Evolutionary conservation across 2,329 filamentous ascomycete species (phyloP), one percentile per base, ranked within the genome.

Genomic region (Clarireedia monteithiana): DNA sequence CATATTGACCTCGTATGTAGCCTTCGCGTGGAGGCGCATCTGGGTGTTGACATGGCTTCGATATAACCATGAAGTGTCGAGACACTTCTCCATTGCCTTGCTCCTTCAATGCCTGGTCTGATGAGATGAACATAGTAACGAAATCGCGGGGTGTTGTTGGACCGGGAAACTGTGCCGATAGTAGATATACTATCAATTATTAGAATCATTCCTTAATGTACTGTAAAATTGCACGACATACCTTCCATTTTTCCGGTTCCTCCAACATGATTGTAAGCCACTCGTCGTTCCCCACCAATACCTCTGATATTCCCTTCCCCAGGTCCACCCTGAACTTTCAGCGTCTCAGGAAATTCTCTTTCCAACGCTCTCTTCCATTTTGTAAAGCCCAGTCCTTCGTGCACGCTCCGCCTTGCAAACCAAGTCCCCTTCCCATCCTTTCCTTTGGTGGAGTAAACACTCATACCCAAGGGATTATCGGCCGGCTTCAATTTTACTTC

Each of bases 71-170:
- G 69, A 85, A 95, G 66, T 91, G 87, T 60, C 88, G 75, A 7
- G 83, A 82, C 39, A 63, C 70, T 71, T 71, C 30, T 68, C 69
- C 42, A 17, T 59, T 59, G 27, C 54, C 48, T 42, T 63, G 58
- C 44, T 62, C 56, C 23, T 55, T 55, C 23, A 60, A 24, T 46
- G 64, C 63, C 57, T 67, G 60, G 68, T 67, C 58, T 47, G 85
- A 89, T 23, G 84, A 89, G 44, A 95, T 72, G 45, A 94, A 77
- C 58, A 95, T 73, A 4, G 88, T 87, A 51, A 96, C 82, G 69
- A 96, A 96, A 67, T 96, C 92, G 70, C 92, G 78, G 0, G 92
- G 87, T 2, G 91, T 84, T 0, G 89, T 94, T 3, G 92, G 92
- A 0, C 89, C 89, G 0, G 91, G 91, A 64, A 96, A 96, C 68